Conservation (phyloP, 2,329 filamentous ascomycete genomes). For the Aspergillus japonicus region DNA sequence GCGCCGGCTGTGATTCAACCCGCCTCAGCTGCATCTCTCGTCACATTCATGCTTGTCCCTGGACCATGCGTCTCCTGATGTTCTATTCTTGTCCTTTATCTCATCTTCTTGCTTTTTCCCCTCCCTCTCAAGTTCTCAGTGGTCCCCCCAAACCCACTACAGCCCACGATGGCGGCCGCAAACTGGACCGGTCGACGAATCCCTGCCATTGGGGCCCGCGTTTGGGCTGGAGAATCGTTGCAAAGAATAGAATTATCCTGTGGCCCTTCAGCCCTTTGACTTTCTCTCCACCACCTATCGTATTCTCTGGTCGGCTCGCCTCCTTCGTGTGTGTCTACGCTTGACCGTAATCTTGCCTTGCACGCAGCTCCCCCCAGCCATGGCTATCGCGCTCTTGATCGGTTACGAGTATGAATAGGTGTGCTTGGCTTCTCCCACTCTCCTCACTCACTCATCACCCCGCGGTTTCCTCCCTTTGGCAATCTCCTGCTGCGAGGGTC, state of each 20-base stretch:
- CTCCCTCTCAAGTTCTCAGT: slow-evolving; percentile 1
- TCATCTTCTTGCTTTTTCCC: slow-evolving; percentile 12
- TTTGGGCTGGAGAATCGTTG: slow-evolving; percentile 22
- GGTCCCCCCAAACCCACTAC: slow-evolving; percentile 13
- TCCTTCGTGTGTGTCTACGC: slow-evolving; percentile 15
- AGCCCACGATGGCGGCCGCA: slow-evolving; percentile 10
- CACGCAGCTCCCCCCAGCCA: slow-evolving; percentile 21
- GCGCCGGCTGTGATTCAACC: slow-evolving; percentile 35
- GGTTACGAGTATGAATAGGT: slow-evolving; percentile 41
- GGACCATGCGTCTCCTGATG: slow-evolving; percentile 11
- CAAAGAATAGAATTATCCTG: slow-evolving; percentile 30
- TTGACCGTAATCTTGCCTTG: slow-evolving; percentile 17
- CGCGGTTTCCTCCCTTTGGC: slow-evolving; percentile 2
- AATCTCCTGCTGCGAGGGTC: slow-evolving; percentile 5
- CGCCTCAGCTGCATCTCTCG: background rate
- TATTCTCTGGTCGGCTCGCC: slow-evolving; percentile 15
- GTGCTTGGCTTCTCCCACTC: slow-evolving; percentile 19
- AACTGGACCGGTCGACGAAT: slow-evolving; percentile 10
- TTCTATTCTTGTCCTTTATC: slow-evolving; percentile 20
- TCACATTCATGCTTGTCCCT: background rate
- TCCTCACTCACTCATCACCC: slow-evolving; percentile 5
- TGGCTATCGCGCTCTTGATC: slow-evolving; percentile 25
- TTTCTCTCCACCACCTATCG: slow-evolving; percentile 17
- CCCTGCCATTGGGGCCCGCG: slow-evolving; percentile 13
- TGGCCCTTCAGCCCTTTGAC: slow-evolving; percentile 16